phyloP scores from a whole-genome alignment of 2,329 filamentous ascomycete genomes.

The Botrytis hyacinthi region DNA sequence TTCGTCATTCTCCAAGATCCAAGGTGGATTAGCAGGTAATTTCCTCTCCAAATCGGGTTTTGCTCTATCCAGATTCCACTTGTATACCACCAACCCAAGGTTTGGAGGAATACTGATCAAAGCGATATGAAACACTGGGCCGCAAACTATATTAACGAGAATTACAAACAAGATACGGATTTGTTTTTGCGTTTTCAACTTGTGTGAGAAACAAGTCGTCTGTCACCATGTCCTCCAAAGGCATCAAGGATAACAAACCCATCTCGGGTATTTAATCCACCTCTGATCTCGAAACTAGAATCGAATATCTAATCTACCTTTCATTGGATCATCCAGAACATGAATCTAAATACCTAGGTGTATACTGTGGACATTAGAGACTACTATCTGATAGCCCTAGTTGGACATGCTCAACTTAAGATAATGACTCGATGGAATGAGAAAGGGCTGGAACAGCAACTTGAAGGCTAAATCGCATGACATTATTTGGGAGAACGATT shows the following conservation, averaged over 20 bases:
- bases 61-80: background rate
- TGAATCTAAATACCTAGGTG: background rate
- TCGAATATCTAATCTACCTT: background rate
- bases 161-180: background rate
- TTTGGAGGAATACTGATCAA: background rate
- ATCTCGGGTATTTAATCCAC: background rate
- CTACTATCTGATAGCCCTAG: background rate
- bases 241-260: background rate
- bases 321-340: background rate
- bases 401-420: background rate
- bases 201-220: background rate
- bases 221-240: background rate
- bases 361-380: background rate
- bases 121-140: background rate
- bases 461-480: background rate
- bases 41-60: background rate
- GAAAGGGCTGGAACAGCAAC: background rate
- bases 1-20: background rate
- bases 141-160: background rate
- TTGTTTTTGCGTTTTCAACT: background rate
- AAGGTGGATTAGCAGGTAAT: background rate
- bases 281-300: background rate
- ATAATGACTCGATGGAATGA: background rate
- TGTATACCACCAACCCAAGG: background rate
- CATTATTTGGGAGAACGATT: background rate